Evolutionary conservation across 1,284 basidiomycete species (phyloP).

Genomic region (Rhodotorula sp.): DNA sequence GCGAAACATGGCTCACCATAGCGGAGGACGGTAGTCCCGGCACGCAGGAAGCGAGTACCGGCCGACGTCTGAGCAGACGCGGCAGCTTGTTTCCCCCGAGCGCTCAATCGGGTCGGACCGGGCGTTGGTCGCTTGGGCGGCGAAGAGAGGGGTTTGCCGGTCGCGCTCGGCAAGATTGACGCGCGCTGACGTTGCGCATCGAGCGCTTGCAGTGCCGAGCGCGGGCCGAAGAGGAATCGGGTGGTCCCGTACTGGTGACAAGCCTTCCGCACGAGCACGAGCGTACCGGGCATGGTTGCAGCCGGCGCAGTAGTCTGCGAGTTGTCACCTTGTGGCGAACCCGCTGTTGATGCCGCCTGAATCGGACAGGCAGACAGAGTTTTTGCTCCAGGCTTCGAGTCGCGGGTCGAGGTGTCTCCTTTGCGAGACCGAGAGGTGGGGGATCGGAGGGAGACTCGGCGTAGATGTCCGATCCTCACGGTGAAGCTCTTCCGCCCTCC

Average conservation of each 20-base stretch:
- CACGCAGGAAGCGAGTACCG: slow-evolving; percentile 10
- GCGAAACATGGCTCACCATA: slow-evolving; percentile 14
- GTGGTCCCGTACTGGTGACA: slow-evolving; percentile 18
- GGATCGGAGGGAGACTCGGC: slow-evolving; percentile 6
- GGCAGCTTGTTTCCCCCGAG: not conserved
- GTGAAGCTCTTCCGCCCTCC: slow-evolving; percentile 13
- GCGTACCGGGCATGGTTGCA: slow-evolving; percentile 8
- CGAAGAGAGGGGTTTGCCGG: not conserved
- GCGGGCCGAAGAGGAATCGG: slow-evolving; percentile 30
- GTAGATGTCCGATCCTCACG: slow-evolving; percentile 18
- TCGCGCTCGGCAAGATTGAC: not conserved
- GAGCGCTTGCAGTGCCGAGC: slow-evolving; percentile 7
- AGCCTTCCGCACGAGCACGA: slow-evolving; percentile 17
- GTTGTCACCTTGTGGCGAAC: not conserved
- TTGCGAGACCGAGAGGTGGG: too few relatives aligned
- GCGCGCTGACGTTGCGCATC: slow-evolving; percentile 5
- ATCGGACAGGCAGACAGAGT: not conserved
- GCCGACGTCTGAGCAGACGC: not conserved
- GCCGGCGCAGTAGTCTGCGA: not conserved
- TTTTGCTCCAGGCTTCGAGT: not conserved
- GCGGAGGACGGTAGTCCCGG: slow-evolving; percentile 11
- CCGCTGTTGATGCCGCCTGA: not conserved
- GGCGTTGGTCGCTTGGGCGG: not conserved
- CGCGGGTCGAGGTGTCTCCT: not conserved
- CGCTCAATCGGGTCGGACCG: slow-evolving; percentile 28